These are phyloP conservation scores for Cutaneotrichosporon dermatis DNA, from an alignment of 1,284 basidiomycete genomes.

Conservation along the genomic window DNA sequence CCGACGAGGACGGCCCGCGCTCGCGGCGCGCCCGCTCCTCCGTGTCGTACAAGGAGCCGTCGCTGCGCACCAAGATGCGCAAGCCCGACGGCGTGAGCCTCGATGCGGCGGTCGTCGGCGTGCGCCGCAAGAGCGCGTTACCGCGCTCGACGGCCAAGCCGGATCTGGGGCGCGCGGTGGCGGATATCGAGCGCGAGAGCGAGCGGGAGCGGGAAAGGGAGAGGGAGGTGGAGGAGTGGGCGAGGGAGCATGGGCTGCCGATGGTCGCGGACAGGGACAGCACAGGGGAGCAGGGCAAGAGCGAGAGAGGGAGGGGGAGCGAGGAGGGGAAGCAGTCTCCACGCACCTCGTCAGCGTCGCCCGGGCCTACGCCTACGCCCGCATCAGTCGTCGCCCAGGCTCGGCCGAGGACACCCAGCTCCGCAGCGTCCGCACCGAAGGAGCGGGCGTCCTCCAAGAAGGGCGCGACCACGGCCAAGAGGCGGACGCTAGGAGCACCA, in stretches of 20 bases:
- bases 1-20: slow-evolving; percentile 4
- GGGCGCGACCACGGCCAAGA: neutral
- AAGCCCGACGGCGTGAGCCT: slow-evolving; percentile 17
- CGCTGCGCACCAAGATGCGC: slow-evolving; percentile 20
- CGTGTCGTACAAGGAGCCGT: slow-evolving; percentile 22
- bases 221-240: neutral
- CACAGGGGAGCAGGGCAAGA: no score
- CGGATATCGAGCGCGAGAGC: neutral
- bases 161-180: neutral
- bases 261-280: neutral
- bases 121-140: slow-evolving; percentile 18
- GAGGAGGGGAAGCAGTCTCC: no score
- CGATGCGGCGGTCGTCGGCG: slow-evolving; percentile 7
- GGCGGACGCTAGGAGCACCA: neutral
- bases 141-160: slow-evolving; percentile 4
- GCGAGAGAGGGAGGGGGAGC: no score
- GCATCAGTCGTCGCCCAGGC: no score
- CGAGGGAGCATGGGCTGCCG: neutral
- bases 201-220: neutral
- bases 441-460: neutral
- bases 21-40: slow-evolving; percentile 12
- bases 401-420: no score
- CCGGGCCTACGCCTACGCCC: no score
- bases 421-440: no score
- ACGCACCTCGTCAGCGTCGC: no score